phyloP scores from a whole-genome alignment of 345 rosid genomes.

The Rhodomyrtus tomentosa region DNA sequence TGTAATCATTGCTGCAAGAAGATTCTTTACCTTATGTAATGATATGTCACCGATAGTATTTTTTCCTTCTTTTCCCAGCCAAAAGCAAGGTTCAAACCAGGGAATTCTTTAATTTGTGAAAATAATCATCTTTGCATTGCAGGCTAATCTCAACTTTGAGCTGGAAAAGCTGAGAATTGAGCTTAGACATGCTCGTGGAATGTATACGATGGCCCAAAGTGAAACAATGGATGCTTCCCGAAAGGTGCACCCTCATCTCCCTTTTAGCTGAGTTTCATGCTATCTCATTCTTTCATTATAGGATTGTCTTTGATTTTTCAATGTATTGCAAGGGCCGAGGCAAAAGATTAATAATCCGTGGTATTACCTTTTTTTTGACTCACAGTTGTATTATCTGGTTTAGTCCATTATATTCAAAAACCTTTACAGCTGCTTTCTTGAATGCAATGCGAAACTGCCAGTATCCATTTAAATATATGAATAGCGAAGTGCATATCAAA shows the following conservation, averaged over 20 bases:
- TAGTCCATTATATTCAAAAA: background rate
- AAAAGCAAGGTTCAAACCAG: background rate
- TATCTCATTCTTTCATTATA: background rate
- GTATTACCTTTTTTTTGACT: background rate
- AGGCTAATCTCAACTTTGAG: slow-evolving; percentile 57
- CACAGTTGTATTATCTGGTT: background rate
- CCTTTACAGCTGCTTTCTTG: background rate
- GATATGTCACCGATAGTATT: background rate
- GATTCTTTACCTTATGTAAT: background rate
- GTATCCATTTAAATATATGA: background rate
- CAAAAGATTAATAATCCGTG: background rate
- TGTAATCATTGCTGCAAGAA: background rate
- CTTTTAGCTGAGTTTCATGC: background rate
- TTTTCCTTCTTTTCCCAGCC: background rate
- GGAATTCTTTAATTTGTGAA: background rate
- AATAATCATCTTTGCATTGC: slow-evolving; percentile 1
- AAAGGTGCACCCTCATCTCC: slow-evolving; percentile 35
- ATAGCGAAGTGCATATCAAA: background rate
- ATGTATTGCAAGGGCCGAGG: background rate
- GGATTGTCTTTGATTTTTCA: background rate
- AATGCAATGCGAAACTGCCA: background rate
- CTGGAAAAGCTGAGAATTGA: slow-evolving; percentile 79
- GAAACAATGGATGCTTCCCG: slow-evolving; percentile 71
- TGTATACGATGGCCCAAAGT: slow-evolving; percentile 64
- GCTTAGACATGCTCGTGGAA: slow-evolving; percentile 68